Percentiles rank a stretch among this genome's conserved stretches.
Evolutionary conservation across 768 basidiomycete species (phyloP).

Genomic region (Suillus fuscotomentosus): DNA sequence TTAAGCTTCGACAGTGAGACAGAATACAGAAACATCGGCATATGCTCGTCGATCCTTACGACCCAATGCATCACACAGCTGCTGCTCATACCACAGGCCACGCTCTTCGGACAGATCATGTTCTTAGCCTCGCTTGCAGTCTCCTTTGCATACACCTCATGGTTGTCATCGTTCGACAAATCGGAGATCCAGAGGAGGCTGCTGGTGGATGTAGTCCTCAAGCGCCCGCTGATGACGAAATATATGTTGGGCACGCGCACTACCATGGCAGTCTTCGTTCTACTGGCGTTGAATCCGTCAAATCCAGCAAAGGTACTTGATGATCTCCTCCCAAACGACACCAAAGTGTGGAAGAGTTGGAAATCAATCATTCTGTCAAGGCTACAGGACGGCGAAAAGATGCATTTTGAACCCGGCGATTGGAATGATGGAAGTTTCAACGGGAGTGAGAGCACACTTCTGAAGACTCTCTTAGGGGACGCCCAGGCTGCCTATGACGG

Average conservation of each 20-base stretch:
- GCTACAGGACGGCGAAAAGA: conserved; percentile 17
- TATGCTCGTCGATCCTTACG: conserved; percentile 31
- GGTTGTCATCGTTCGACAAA: conserved; percentile 37
- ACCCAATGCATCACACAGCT: conserved; percentile 35
- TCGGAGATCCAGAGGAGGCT: conserved; percentile 26
- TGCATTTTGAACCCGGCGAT: conserved; percentile 21
- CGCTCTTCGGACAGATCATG: conserved; percentile 34
- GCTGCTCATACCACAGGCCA: conserved; percentile 32
- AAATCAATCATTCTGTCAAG: conserved; percentile 19
- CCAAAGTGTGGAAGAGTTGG: conserved; percentile 28
- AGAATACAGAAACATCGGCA: conserved; percentile 26
- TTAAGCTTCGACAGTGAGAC: conserved; percentile 26
- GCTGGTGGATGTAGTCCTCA: conserved; percentile 22
- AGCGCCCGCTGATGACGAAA: conserved; percentile 21
- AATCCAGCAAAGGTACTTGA: conserved; percentile 21
- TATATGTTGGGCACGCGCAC: conserved; percentile 27
- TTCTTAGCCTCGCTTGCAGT: conserved; percentile 32
- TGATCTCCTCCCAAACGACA: conserved; percentile 27
- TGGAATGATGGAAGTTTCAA: conserved; percentile 20
- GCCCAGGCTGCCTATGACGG: conserved; percentile 26
- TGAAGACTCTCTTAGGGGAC: conserved; percentile 24
- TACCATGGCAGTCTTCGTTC: conserved; percentile 20
- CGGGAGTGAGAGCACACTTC: conserved; percentile 16
- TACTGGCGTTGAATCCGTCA: conserved; percentile 21
- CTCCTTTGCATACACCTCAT: conserved; percentile 36